Evolutionary conservation across 176 grass and related monocot species (phyloP), one percentile per base, ranked within the genome.

Genomic region (Tillandsia leiboldiana): DNA sequence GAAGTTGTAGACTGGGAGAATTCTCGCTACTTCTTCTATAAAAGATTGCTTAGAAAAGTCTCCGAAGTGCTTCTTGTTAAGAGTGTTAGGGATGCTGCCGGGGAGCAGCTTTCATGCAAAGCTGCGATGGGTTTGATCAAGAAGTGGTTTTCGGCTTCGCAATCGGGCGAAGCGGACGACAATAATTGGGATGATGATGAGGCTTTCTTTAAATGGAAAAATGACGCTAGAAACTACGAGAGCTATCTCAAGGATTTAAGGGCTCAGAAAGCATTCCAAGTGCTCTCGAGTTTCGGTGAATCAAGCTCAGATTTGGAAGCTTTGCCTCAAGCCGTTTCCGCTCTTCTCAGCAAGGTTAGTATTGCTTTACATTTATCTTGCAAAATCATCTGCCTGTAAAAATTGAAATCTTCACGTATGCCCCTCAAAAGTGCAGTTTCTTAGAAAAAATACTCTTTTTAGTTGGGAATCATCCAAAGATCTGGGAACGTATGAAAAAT

Each of bases 161-260:
- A 70, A 48, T 26, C 51, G 70, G 68, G 53, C 26, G 73, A 71
- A 73, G 77, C 33, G 26, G 75, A 74, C 9, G 11, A 53, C 11
- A 69, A 77, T 50, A 78, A 76, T 54, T 99, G 94, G 94, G 79
- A 87, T 0, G 87, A 99, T 5, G 94, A 99, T 3, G 84, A 84
- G 79, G 85, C 89, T 49, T 99, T 99, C 80, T 93, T 90, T 8
- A 64, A 82, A 73, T 99, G 94, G 94, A 93, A 84, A 75, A 63
- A 90, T 22, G 80, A 99, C 64, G 28, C 82, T 20, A 86, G 70
- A 67, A 99, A 99, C 75, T 99, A 88, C 18, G 77, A 82, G 68
- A 74, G 68, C 29, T 62, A 80, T 78, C 79, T 93, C 18, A 74
- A 87, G 33, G 94, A 99, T 14, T 79, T 99, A 58, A 89, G 86